These are phyloP conservation scores for Hippophae tibetana DNA, from an alignment of 306 rosid genomes.

Conservation along the genomic window DNA sequence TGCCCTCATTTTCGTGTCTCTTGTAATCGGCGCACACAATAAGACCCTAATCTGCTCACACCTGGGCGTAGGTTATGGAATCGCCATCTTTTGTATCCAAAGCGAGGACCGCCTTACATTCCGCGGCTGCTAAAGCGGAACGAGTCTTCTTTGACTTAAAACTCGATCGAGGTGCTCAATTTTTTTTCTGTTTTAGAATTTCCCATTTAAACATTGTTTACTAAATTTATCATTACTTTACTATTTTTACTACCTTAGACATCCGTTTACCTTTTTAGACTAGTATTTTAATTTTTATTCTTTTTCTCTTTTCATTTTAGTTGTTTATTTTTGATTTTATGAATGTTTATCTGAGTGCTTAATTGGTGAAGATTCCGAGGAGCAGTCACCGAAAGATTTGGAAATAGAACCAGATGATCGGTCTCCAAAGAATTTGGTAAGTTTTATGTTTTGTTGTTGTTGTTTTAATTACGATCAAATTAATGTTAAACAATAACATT, in stretches of 20 bases:
- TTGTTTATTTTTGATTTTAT: background rate
- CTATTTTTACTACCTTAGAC: too few species aligned
- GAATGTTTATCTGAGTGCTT: slow-evolving; percentile 26
- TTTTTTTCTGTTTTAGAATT: background rate
- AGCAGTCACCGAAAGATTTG: slow-evolving; percentile 30
- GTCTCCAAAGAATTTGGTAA: slow-evolving; percentile 28
- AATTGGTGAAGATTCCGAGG: slow-evolving; percentile 47
- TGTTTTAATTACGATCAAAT: background rate
- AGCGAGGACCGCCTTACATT: slow-evolving; percentile 92
- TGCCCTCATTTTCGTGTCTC: slow-evolving; percentile 8
- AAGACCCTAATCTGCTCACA: slow-evolving; percentile 23
- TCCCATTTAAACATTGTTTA: too few species aligned
- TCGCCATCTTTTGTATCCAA: slow-evolving; percentile 72
- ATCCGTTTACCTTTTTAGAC: too few species aligned
- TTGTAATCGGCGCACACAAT: background rate
- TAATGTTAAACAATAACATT: too few species aligned
- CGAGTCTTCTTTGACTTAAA: slow-evolving; percentile 68
- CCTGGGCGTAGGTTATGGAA: slow-evolving; percentile 48
- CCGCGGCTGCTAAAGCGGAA: slow-evolving; percentile 99
- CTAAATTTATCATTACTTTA: too few species aligned
- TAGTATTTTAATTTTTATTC: too few species aligned
- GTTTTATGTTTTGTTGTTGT: slow-evolving; percentile 23
- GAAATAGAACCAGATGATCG: slow-evolving; percentile 17
- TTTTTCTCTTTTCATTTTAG: background rate
- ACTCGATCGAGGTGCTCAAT: slow-evolving; percentile 64